A percentile compares a stretch with the other conserved stretches of the same genome.
Conservation (phyloP, 116 monocot species). For the Dioscorea cayenensis region DNA sequence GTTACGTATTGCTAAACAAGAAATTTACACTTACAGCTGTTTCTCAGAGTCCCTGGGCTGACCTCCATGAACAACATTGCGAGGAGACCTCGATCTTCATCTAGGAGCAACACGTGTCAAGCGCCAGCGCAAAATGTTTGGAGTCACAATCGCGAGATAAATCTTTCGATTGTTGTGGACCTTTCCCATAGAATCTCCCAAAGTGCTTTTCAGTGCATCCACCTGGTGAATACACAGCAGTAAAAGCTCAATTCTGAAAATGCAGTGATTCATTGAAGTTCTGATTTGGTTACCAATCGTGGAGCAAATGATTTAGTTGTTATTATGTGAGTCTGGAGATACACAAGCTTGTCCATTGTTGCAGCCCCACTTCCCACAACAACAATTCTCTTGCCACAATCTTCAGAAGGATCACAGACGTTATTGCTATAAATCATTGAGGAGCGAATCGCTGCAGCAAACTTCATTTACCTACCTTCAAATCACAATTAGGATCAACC, state of each 20-base stretch:
- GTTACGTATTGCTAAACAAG: too few species aligned
- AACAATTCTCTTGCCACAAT: slow-evolving; percentile 55
- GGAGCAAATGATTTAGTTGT: slow-evolving; percentile 83
- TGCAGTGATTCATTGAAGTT: not conserved
- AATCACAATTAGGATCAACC: slow-evolving; percentile 63
- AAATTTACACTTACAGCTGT: slow-evolving; percentile 38
- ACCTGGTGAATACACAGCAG: slow-evolving; percentile 24
- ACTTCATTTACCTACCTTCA: slow-evolving; percentile 35
- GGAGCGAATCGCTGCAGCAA: not conserved
- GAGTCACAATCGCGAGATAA: slow-evolving; percentile 78
- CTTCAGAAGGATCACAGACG: slow-evolving; percentile 8
- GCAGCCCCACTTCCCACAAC: slow-evolving; percentile 94
- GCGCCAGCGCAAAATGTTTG: slow-evolving; percentile 72
- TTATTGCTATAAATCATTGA: too few species aligned
- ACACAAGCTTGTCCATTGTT: slow-evolving; percentile 95
- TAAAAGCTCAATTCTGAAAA: not conserved
- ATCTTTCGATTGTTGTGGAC: slow-evolving; percentile 64
- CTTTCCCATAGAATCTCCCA: slow-evolving; percentile 76
- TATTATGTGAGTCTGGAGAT: slow-evolving; percentile 89
- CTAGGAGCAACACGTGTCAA: slow-evolving; percentile 55
- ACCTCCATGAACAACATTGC: slow-evolving; percentile 71
- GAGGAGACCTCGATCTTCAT: slow-evolving; percentile 65
- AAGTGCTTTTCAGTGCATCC: slow-evolving; percentile 45
- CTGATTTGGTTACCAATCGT: slow-evolving; percentile 7
- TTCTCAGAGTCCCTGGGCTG: slow-evolving; percentile 63